Percentiles rank a stretch among this genome's conserved stretches.
These are phyloP conservation scores for Elaeis guineensis DNA, from an alignment of 176 grass and related monocot species.

Conservation along the genomic window DNA sequence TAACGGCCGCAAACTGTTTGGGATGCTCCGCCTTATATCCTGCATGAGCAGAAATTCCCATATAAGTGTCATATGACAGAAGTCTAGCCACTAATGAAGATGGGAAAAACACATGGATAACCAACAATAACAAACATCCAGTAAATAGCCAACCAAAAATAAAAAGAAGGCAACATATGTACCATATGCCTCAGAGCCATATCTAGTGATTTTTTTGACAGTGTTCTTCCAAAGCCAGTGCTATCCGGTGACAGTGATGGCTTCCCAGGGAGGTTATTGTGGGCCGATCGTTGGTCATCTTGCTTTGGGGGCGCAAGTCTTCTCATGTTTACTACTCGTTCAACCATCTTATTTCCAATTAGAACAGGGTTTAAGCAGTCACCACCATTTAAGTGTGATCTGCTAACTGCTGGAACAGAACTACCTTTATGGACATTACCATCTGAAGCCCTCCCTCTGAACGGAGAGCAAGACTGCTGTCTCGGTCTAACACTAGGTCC, in stretches of 20 bases:
- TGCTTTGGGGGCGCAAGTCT: slow-evolving; percentile 78
- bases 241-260: slow-evolving; percentile 74
- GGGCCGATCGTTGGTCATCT: slow-evolving; percentile 52
- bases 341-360: slow-evolving; percentile 95
- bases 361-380: slow-evolving; percentile 62
- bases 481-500: slow-evolving; percentile 54
- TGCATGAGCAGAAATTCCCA: slow-evolving; percentile 12
- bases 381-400: slow-evolving; percentile 46
- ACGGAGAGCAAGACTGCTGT: slow-evolving; percentile 87
- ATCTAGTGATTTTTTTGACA: slow-evolving; percentile 95
- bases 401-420: slow-evolving; percentile 62
- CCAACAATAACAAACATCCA: background rate
- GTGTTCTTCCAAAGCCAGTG: slow-evolving; percentile 65
- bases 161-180: slow-evolving; percentile 9
- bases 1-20: slow-evolving; percentile 74
- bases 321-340: slow-evolving; percentile 91
- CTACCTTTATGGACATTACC: slow-evolving; percentile 41
- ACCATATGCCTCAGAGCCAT: slow-evolving; percentile 99
- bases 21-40: slow-evolving; percentile 90
- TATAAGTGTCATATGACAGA: too few relatives aligned
- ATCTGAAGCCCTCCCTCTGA: slow-evolving; percentile 68
- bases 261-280: slow-evolving; percentile 49
- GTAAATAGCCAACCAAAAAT: background rate
- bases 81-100: background rate
- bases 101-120: background rate